Evolutionary conservation across 2,329 filamentous ascomycete species (phyloP), one percentile per base, ranked within the genome.

Genomic region (Bisporella sp.): DNA sequence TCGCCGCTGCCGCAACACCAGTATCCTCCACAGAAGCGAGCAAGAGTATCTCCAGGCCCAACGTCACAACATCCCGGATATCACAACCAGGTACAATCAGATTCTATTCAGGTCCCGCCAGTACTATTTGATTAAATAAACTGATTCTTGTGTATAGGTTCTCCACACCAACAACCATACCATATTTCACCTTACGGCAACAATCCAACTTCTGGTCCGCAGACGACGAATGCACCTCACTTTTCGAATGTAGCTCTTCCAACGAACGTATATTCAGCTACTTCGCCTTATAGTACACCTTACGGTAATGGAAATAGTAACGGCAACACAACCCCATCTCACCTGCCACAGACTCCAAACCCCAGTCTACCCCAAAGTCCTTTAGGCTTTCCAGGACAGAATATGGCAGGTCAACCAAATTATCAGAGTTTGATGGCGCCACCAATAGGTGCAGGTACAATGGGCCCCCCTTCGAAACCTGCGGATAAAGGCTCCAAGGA

Each of bases 21-120:
- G 21, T 78, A 84, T 45, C 86, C 86, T 45, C 83, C 87, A 12
- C 80, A 78, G 52, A 92, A 93, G 71, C 79, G 87, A 65, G 84
- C 78, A 65, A 84, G 81, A 50, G 71, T 87, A 45, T 88, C 85
- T 30, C 83, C 85, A 47, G 83, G 82, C 51, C 21, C 21, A 21
- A 21, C 21, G 21, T 21, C 21, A 21, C 21, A 21, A 21, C 21
- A 21, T 21, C 21, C 21, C 21, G 21, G 21, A 21, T 21, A 21
- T 21, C 21, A 21, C 21, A 21, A 21, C 21, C 21, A 21, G 21
- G 21, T 21, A 21, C 3, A 21, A 21, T 21, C 21, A 21, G 21
- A 21, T 21, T 21, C 21, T 21, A 21, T 21, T 21, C 21, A 21
- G 21, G 21, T 21, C 2, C 21, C 21, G 21, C 21, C 21, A 21